A percentile compares a stretch with the other conserved stretches of the same genome.
Evolutionary conservation across 169 alveolate genomes (phyloP).

Genomic region (Plasmodium adleri): DNA sequence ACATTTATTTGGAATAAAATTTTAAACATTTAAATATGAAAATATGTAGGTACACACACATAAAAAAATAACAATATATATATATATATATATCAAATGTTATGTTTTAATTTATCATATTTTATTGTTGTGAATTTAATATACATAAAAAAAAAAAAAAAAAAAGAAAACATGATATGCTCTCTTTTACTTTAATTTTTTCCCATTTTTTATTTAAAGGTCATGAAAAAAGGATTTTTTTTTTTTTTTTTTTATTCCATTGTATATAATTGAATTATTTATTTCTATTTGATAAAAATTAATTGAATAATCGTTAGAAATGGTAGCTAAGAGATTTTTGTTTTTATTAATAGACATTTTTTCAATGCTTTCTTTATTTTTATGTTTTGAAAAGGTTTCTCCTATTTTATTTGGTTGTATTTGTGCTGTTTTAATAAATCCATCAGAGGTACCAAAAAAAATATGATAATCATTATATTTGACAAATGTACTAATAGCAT

Average conservation of each 20-base stretch:
- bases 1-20: too few species aligned
- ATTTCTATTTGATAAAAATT: conserved; percentile 34
- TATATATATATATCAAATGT: too few species aligned
- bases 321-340: conserved; percentile 40
- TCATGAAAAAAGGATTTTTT: conserved; percentile 54
- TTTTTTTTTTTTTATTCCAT: conserved; percentile 36
- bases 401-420: conserved; percentile 46
- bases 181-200: too few species aligned
- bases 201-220: neutral
- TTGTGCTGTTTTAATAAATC: conserved; percentile 40
- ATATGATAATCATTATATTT: conserved; percentile 48
- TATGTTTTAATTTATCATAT: too few species aligned
- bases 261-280: conserved; percentile 21
- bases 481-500: conserved; percentile 57
- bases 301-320: conserved; percentile 51
- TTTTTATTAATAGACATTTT: conserved; percentile 54
- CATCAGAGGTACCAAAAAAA: conserved; percentile 61
- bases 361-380: conserved; percentile 31
- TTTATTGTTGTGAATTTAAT: too few species aligned
- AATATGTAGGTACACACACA: too few species aligned
- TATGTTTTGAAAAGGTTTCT: conserved; percentile 24
- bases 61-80: too few species aligned
- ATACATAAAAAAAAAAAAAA: too few species aligned
- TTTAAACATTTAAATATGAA: too few species aligned
- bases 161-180: too few species aligned